Evolutionary conservation across 2,329 filamentous ascomycete genomes (phyloP), one percentile per base, ranked within the genome.

Genomic region (Venturia pyrina): DNA sequence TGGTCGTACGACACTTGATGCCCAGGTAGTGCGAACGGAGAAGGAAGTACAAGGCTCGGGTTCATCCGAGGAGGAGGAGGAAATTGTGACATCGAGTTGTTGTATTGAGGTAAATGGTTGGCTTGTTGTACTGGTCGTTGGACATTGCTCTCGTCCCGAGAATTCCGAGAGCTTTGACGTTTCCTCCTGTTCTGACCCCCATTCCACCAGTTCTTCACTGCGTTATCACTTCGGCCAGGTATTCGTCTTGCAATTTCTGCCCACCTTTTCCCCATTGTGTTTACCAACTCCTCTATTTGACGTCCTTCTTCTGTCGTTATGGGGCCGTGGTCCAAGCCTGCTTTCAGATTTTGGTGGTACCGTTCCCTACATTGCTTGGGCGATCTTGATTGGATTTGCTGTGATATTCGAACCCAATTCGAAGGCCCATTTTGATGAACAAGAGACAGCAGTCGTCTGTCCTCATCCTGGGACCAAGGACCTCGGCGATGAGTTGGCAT

Each of bases 181-280:
- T 79, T 78, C 72, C 89, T 83, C 72, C 92, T 86, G 79, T 96
- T 96, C 83, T 93, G 89, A 74, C 89, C 90, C 62, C 93, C 92
- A 74, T 96, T 96, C 90, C 90, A 96, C 91, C 92, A 97, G 77
- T 97, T 97, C 85, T 97, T 97, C 69, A 97, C 91, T 37, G 91
- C 89, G 73, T 97, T 97, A 80, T 97, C 93, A 76, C 92, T 96
- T 73, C 93, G 88, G 69, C 91, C 91, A 65, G 88, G 84, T 24
- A 97, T 83, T 59, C 86, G 83, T 70, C 93, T 85, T 57, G 93
- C 91, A 73, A 97, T 97, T 74, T 97, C 91, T 2, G 93, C 93
- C 93, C 93, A 97, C 66, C 89, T 86, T 80, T 92, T 93, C 68
- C 92, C 92, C 79, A 91, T 87, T 71, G 89, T 84, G 13, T 78